Percentiles rank a stretch among this genome's conserved stretches.
phyloP scores from a whole-genome alignment of 306 rosid genomes.

The Malus orientalis region DNA sequence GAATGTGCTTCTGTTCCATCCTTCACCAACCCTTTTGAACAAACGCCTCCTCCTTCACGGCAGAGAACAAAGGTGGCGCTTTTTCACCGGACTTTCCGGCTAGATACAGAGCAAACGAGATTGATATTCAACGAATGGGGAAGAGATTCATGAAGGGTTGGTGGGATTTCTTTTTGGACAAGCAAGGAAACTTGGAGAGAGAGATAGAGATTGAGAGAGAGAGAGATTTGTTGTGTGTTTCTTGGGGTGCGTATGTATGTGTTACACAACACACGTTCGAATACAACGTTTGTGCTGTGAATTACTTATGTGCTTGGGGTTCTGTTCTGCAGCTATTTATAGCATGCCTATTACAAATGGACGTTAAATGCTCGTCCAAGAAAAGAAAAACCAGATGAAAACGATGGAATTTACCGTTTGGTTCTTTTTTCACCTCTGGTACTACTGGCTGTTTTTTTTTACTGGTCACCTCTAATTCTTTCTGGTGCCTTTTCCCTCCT shows the following conservation, averaged over 20 bases:
- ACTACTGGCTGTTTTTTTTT: not conserved
- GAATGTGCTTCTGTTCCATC: constrained; percentile 92
- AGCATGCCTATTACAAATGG: constrained; percentile 39
- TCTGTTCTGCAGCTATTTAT: constrained; percentile 32
- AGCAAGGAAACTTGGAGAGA: not conserved
- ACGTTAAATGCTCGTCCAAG: constrained; percentile 41
- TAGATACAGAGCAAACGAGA: constrained; percentile 14
- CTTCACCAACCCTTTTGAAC: not conserved
- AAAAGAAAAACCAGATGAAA: constrained; percentile 10
- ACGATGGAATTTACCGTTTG: not conserved
- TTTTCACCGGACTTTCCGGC: not conserved
- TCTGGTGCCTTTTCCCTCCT: not conserved
- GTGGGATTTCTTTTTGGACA: constrained; percentile 12
- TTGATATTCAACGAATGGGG: constrained; percentile 8
- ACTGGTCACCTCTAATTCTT: not conserved
- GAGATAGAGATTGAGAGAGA: not conserved
- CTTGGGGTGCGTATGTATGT: not conserved
- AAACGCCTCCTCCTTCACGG: not conserved
- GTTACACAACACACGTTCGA: constrained; percentile 5
- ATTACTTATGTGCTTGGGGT: constrained; percentile 9
- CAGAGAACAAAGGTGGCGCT: not conserved
- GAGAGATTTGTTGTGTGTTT: not conserved
- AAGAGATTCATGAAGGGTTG: constrained; percentile 23
- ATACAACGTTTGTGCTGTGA: constrained; percentile 32
- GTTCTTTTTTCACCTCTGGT: not conserved